phyloP scores from a whole-genome alignment of 2,329 filamentous ascomycete species.

The Trichoderma gracile region DNA sequence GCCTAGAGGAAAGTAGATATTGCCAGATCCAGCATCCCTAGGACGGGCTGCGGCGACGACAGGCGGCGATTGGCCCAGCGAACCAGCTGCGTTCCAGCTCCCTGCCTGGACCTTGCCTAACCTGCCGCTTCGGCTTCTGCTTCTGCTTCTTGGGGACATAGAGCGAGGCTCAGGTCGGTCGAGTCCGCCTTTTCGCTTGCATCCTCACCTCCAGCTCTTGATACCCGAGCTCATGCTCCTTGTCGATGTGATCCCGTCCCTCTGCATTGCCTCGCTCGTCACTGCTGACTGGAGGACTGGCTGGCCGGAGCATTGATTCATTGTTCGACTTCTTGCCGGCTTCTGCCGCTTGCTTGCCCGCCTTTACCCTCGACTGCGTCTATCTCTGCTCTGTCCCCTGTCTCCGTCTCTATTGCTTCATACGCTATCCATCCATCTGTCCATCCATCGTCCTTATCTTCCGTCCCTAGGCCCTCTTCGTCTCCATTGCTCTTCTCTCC shows the following conservation, averaged over 20 bases:
- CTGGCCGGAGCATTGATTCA: too few species aligned
- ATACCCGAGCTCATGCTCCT: neutral
- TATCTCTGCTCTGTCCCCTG: too few species aligned
- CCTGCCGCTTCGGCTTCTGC: too few species aligned
- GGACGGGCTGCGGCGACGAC: neutral
- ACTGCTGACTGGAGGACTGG: too few species aligned
- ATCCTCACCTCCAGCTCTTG: neutral
- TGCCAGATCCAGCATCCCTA: neutral
- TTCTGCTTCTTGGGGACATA: too few species aligned
- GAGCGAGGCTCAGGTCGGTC: neutral
- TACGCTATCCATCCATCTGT: too few species aligned
- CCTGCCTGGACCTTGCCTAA: neutral
- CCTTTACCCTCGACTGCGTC: too few species aligned
- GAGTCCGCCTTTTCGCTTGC: constrained; percentile 16
- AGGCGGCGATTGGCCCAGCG: constrained; percentile 12
- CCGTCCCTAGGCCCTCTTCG: neutral
- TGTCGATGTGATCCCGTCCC: neutral
- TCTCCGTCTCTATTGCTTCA: too few species aligned
- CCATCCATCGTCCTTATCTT: too few species aligned
- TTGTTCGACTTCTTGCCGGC: too few species aligned
- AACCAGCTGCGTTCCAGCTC: constrained; percentile 5
- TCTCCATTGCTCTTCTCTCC: neutral
- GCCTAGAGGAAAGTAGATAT: neutral
- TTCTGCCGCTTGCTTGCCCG: too few species aligned
- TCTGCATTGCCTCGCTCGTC: too few species aligned